These are phyloP conservation scores for Hypericum perforatum DNA, from an alignment of 345 rosid species.

Conservation along the genomic window DNA sequence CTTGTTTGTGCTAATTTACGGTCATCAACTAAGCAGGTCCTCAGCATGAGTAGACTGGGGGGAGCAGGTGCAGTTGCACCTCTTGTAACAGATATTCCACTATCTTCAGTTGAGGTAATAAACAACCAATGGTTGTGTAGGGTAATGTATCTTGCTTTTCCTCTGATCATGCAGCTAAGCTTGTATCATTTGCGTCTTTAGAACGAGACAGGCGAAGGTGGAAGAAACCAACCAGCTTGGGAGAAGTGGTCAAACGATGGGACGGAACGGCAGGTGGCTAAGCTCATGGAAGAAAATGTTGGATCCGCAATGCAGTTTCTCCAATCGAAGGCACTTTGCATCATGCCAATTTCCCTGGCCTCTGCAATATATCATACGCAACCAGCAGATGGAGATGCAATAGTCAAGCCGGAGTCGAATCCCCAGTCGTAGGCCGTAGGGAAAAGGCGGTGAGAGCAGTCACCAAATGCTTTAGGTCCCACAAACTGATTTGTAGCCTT, in stretches of 20 bases:
- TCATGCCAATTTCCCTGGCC: constrained; percentile 96
- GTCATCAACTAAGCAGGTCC: constrained; percentile 44
- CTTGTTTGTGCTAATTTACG: not conserved
- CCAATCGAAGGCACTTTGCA: constrained; percentile 94
- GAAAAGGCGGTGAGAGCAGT: constrained; percentile 19
- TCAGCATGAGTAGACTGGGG: constrained; percentile 98
- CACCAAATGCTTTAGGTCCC: constrained; percentile 22
- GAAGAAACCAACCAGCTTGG: constrained; percentile 82
- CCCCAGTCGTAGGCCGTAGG: constrained; percentile 45
- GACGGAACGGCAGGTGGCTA: constrained; percentile 88
- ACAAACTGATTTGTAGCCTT: constrained; percentile 13
- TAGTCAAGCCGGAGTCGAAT: constrained; percentile 69
- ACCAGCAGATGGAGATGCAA: constrained; percentile 61
- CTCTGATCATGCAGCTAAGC: constrained; percentile 4
- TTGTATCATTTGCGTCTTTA: constrained; percentile 10
- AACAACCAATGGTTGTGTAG: not conserved
- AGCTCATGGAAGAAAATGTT: constrained; percentile 96
- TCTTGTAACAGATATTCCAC: constrained; percentile 88
- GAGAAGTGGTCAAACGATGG: constrained; percentile 97
- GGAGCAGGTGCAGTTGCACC: constrained; percentile 99
- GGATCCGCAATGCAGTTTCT: constrained; percentile 98
- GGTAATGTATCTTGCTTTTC: not conserved
- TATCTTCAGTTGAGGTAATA: constrained; percentile 84
- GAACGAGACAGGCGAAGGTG: constrained; percentile 84
- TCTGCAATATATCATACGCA: constrained; percentile 80